Evolutionary conservation across 768 basidiomycete genomes (phyloP), one percentile per base, ranked within the genome.

Genomic region (Sarcomyxa edulis): DNA sequence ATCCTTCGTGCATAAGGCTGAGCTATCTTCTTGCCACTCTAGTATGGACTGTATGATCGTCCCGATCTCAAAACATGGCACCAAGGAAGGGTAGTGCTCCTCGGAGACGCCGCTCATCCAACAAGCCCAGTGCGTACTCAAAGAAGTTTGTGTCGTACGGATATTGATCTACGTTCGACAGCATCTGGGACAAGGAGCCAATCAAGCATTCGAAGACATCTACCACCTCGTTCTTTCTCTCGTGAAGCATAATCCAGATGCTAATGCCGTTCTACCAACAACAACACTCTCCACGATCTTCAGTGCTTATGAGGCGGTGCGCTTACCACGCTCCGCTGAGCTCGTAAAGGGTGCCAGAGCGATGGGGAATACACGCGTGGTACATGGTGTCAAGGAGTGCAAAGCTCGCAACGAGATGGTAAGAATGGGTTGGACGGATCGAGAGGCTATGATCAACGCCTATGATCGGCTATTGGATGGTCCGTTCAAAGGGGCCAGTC

Each of bases 111-210:
- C n/a, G n/a, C n/a, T n/a, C n/a, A n/a, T n/a, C n/a, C n/a, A n/a
- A n/a, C n/a, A n/a, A n/a, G n/a, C n/a, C n/a, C n/a, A n/a, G n/a
- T n/a, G n/a, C n/a, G n/a, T n/a, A n/a, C n/a, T n/a, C n/a, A n/a
- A n/a, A n/a, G 15, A 23, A 69, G 65, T 69, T 58, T 43, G 69
- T 67, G 5, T 39, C 69, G 35, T 71, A 71, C 44, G 67, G 69
- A 12, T 24, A 11, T 35, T n/a, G 24, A 26, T 21, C 28, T 20
- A 4, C 32, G 12, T 24, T 11, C 8, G 16, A n/a, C 40, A 69
- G 66, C 68, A 70, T 41, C 57, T 71, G 12, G 68, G 68, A 2
- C 68, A 70, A 53, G 68, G 68, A 20, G 66, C 69, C 7, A 69
- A 69, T 46, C 66, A 68, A 47, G 64, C 69, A 1, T 60, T 67